Conservation (phyloP, 192 early-diverging fungal species). For the Gaertneriomyces semiglobifer region DNA sequence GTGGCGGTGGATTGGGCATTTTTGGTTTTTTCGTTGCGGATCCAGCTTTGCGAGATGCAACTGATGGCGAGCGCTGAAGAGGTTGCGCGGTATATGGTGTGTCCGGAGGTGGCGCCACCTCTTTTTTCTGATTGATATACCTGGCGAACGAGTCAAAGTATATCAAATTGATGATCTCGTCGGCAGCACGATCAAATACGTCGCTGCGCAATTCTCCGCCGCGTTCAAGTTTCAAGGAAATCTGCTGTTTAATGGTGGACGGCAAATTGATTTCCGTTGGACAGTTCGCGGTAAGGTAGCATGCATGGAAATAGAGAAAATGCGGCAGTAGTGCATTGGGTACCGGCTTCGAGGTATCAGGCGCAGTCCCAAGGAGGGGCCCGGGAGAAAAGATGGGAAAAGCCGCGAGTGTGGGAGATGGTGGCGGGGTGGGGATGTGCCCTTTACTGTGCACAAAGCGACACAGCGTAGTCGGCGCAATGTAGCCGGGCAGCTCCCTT, state of each 20-base stretch:
- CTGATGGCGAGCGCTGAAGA: too few relatives aligned
- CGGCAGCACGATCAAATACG: constrained; percentile 19
- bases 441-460: constrained; percentile 13
- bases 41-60: neutral
- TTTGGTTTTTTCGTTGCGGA: neutral
- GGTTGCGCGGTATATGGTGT: too few relatives aligned
- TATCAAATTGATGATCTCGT: constrained; percentile 18
- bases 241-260: neutral
- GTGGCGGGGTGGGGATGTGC: constrained; percentile 6
- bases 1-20: neutral
- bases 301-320: constrained; percentile 25
- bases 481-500: constrained; percentile 2
- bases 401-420: neutral
- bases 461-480: neutral
- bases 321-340: constrained; percentile 6
- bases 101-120: neutral
- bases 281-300: constrained; percentile 7
- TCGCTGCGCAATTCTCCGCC: neutral
- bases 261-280: constrained; percentile 17
- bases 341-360: constrained; percentile 3
- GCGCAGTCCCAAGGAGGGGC: neutral
- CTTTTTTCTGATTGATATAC: neutral
- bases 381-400: neutral
- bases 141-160: constrained; percentile 17
- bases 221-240: neutral